Base-by-base conservation (phyloP, 2,329 filamentous ascomycete species). In the Ophiostoma sp. region DNA sequence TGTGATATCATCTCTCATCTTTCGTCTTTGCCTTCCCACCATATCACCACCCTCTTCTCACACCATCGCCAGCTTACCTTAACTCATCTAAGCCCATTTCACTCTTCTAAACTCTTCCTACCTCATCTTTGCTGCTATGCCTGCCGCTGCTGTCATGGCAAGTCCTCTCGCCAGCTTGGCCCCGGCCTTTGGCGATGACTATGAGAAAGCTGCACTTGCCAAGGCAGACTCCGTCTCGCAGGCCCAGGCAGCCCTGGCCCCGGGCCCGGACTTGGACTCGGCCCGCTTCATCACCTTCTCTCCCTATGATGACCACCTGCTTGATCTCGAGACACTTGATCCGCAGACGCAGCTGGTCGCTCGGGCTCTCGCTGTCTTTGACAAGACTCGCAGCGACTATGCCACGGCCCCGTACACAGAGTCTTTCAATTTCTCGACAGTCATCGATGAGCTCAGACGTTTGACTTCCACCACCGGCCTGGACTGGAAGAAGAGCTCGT, bases 381-480 rank as follows among this genome's bases (percentile, higher is more conserved):
- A 81, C 69, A 85, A 86, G 49, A 79, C 87, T 18, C 84, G 87
- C 1, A 76, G 82, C 7, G 88, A 93, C 75, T 97, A 96, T 78
- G 91, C 92, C 69, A 93, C 87, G 1, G 87, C 88, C 0, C 81
- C 85, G 0, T 97, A 96, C 77, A 77, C 81, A 3, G 84, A 88
- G 2, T 87, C 87, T 0, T 93, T 97, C 80, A 96, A 96, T 77
- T 95, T 91, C 88, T 71, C 76, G 3, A 79, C 84, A 58, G 82
- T 92, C 14, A 80, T 95, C 11, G 78, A 79, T 4, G 79, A 84
- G 44, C 78, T 95, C 66, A 82, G 79, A 68, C 75, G 79, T 1
- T 79, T 93, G 2, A 78, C 81, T 2, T 78, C 81, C 11, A 73
- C 74, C 44, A 16, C n/a, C 27, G 18, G 12, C 62, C 1, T 27